Conservation (phyloP, 1,139 yeast species). For the Suhomyces taliae region DNA sequence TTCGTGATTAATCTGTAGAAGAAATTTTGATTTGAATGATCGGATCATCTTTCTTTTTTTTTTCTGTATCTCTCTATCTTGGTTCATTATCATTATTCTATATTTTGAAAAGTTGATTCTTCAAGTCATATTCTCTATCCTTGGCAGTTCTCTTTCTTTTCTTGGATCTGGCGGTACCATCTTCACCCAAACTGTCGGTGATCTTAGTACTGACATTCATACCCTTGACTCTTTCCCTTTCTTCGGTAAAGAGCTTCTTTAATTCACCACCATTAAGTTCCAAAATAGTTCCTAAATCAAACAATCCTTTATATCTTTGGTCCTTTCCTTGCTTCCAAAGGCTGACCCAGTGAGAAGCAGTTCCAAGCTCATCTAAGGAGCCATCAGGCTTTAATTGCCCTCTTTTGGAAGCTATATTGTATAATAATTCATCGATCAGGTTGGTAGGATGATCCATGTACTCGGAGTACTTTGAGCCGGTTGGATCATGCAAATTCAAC, state of each 20-base stretch:
- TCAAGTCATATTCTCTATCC: slow-evolving; percentile 44
- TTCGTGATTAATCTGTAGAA: not conserved
- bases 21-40: no score
- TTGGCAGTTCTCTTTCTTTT: slow-evolving; percentile 46
- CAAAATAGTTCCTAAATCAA: slow-evolving; percentile 38
- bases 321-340: slow-evolving; percentile 63
- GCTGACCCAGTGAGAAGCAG: slow-evolving; percentile 69
- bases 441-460: slow-evolving; percentile 71
- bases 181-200: slow-evolving; percentile 39
- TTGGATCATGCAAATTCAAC: slow-evolving; percentile 62
- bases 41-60: no score
- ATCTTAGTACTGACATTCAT: slow-evolving; percentile 34
- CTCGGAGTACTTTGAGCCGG: slow-evolving; percentile 45
- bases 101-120: slow-evolving; percentile 42
- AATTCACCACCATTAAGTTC: slow-evolving; percentile 30
- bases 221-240: slow-evolving; percentile 29
- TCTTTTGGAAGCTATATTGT: slow-evolving; percentile 49
- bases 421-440: slow-evolving; percentile 60
- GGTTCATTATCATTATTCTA: slow-evolving; percentile 9
- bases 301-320: slow-evolving; percentile 31
- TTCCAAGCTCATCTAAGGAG: slow-evolving; percentile 56
- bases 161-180: slow-evolving; percentile 38
- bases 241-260: slow-evolving; percentile 26
- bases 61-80: not conserved
- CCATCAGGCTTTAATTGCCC: slow-evolving; percentile 33